Conservation (phyloP, 305 asterid species). For the Nicotiana rustica region DNA sequence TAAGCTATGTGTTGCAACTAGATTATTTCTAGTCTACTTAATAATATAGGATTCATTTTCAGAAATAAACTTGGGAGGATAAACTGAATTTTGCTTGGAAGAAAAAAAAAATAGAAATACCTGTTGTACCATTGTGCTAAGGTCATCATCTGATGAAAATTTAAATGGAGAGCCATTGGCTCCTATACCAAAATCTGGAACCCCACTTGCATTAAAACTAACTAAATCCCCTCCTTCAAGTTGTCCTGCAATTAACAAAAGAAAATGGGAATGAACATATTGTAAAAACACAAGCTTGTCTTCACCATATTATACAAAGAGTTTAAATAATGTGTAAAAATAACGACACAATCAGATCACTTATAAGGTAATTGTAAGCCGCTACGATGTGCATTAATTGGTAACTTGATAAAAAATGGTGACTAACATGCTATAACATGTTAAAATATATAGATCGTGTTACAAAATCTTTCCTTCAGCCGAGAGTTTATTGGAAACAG, state of each 20-base stretch:
- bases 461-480: background rate
- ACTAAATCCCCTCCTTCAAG: constrained; percentile 1
- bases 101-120: background rate
- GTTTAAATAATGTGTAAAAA: background rate
- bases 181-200: background rate
- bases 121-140: constrained; percentile 27
- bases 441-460: background rate
- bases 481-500: no score
- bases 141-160: constrained; percentile 29
- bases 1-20: no score
- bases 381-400: no score
- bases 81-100: no score
- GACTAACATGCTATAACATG: background rate
- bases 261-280: background rate
- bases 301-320: background rate
- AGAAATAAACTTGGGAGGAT: no score
- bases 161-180: background rate
- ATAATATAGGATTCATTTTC: no score
- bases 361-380: background rate
- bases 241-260: background rate
- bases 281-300: no score
- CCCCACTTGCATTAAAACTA: background rate
- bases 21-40: no score
- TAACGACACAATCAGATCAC: background rate
- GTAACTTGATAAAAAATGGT: background rate